Percentiles rank a stretch among this genome's conserved stretches.
Evolutionary conservation across 305 asterid genomes (phyloP).

Genomic region (Euphrasia arctica): DNA sequence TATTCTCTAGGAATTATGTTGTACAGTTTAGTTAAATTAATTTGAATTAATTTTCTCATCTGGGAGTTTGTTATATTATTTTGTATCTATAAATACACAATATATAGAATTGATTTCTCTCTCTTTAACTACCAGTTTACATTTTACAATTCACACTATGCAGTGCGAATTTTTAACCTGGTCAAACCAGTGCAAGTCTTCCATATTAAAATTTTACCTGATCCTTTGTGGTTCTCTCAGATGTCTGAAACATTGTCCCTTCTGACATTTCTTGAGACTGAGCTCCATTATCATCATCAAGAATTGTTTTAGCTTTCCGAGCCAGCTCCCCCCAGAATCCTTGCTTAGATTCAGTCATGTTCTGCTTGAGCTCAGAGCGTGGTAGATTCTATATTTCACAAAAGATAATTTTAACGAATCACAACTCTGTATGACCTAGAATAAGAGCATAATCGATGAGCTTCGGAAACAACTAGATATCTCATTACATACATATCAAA

Average conservation of each 20-base stretch:
- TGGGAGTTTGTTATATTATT: neutral
- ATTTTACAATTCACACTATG: too few species aligned
- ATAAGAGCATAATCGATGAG: neutral
- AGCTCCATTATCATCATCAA: neutral
- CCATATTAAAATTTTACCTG: neutral
- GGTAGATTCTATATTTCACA: neutral
- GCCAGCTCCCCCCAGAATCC: slow-evolving; percentile 4
- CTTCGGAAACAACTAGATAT: neutral
- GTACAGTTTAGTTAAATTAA: too few species aligned
- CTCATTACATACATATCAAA: neutral
- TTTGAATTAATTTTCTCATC: too few species aligned
- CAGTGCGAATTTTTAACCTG: neutral
- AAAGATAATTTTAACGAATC: neutral
- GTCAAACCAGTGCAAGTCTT: neutral
- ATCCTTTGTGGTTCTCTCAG: neutral
- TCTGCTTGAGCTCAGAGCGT: neutral
- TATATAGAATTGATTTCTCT: too few species aligned
- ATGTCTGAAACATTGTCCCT: neutral
- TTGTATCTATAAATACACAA: too few species aligned
- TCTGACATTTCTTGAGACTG: neutral
- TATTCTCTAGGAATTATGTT: too few species aligned
- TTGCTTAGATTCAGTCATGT: neutral
- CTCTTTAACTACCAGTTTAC: neutral
- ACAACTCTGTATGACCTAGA: neutral
- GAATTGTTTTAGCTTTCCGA: neutral